phyloP scores from a whole-genome alignment of 2,329 filamentous ascomycete genomes.

The Cadophora sp. region DNA sequence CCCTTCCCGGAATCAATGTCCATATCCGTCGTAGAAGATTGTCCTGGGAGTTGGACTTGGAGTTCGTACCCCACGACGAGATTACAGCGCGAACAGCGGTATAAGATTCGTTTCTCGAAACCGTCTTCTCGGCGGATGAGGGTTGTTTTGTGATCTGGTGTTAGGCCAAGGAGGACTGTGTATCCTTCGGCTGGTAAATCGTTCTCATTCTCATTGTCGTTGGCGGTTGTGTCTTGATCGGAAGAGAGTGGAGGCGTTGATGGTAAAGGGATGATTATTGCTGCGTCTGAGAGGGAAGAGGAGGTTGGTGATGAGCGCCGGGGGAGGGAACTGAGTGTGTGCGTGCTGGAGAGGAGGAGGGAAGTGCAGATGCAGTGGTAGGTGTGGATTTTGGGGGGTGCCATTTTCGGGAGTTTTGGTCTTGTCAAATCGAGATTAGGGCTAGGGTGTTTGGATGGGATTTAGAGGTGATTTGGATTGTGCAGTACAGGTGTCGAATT shows the following conservation, averaged over 20 bases:
- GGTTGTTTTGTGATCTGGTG: conserved; percentile 54
- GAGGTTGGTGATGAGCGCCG: conserved; percentile 48
- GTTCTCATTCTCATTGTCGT: neutral
- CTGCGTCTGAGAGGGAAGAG: conserved; percentile 52
- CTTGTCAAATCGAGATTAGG: neutral
- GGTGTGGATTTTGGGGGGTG: conserved; percentile 50
- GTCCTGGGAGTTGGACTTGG: too few species aligned
- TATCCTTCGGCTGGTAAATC: conserved; percentile 42
- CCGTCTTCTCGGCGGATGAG: conserved; percentile 65
- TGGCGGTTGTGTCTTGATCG: neutral
- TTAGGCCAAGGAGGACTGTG: conserved; percentile 57
- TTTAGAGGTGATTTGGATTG: too few species aligned
- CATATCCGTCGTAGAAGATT: too few species aligned
- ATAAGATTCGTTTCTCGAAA: conserved; percentile 69
- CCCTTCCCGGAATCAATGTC: conserved; percentile 34
- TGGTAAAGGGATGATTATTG: conserved; percentile 62
- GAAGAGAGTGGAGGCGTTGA: conserved; percentile 20
- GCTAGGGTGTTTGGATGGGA: too few species aligned
- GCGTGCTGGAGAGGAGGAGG: conserved; percentile 66
- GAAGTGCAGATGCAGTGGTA: conserved; percentile 72
- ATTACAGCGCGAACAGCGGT: conserved; percentile 66
- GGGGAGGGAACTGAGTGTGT: conserved; percentile 58
- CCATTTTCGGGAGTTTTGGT: neutral
- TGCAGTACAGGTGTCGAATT: too few species aligned
- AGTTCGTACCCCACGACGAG: conserved; percentile 68